phyloP scores from a whole-genome alignment of 345 rosid species.

The Rhodamnia argentea region DNA sequence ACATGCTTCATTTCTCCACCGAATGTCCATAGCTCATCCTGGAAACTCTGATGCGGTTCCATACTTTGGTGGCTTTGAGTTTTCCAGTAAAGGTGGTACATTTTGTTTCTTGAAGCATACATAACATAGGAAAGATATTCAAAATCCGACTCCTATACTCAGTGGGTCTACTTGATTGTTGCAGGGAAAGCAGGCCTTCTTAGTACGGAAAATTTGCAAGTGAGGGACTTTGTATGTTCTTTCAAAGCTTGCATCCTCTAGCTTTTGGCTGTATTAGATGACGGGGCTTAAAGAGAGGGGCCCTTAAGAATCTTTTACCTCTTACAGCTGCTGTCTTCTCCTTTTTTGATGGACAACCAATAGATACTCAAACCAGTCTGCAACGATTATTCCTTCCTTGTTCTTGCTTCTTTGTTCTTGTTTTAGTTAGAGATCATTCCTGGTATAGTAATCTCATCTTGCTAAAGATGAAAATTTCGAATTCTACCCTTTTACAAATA shows the following conservation, averaged over 20 bases:
- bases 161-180: constrained; percentile 2
- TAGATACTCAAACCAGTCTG: neutral
- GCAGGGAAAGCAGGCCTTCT: constrained; percentile 46
- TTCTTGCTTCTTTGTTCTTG: neutral
- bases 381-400: neutral
- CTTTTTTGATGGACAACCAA: neutral
- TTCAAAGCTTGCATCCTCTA: neutral
- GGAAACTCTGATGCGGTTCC: constrained; percentile 17
- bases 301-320: neutral
- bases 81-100: constrained; percentile 37
- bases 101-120: neutral
- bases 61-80: constrained; percentile 40
- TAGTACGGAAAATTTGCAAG: constrained; percentile 27
- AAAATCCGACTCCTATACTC: neutral
- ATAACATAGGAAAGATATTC: neutral
- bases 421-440: neutral
- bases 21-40: constrained; percentile 46
- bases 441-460: neutral
- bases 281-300: neutral
- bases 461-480: neutral
- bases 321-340: neutral
- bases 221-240: constrained; percentile 45
- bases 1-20: constrained; percentile 39
- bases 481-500: neutral
- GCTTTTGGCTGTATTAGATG: neutral